These are phyloP conservation scores for Calocera viscosa DNA, from an alignment of 768 basidiomycete species.

Conservation along the genomic window DNA sequence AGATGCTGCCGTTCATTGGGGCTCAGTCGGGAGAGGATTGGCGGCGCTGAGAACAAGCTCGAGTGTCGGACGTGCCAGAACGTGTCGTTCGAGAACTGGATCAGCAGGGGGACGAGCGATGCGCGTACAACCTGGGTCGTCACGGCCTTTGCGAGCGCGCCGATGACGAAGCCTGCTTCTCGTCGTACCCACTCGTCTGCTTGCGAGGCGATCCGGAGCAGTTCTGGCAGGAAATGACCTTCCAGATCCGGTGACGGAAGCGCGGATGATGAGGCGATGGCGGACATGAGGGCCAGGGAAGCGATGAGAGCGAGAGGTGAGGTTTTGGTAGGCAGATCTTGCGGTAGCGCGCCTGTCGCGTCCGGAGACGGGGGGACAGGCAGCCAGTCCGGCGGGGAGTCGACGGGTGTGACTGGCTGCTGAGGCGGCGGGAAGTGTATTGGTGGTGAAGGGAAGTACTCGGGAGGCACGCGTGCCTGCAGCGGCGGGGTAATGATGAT, in stretches of 20 bases:
- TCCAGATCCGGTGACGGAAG: conserved; percentile 9
- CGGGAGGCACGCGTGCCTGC: background rate
- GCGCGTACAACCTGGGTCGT: conserved; percentile 56
- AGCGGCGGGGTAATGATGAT: background rate
- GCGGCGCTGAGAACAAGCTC: conserved; percentile 72
- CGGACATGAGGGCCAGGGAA: conserved; percentile 12
- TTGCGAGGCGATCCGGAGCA: conserved; percentile 20
- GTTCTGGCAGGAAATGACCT: conserved; percentile 19
- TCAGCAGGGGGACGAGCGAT: conserved; percentile 65
- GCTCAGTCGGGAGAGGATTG: conserved; percentile 55
- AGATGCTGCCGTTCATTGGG: conserved; percentile 45
- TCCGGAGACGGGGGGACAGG: background rate
- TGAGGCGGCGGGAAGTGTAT: background rate
- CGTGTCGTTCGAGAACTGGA: conserved; percentile 51
- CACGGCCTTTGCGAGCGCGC: conserved; percentile 76
- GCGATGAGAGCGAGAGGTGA: background rate
- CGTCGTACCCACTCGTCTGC: conserved; percentile 56
- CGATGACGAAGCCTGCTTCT: conserved; percentile 79
- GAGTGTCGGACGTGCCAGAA: conserved; percentile 80
- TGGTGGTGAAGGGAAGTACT: conserved; percentile 9
- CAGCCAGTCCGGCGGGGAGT: background rate
- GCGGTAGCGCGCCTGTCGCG: background rate
- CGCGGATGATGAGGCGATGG: conserved; percentile 17
- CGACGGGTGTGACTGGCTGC: background rate
- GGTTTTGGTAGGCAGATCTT: conserved; percentile 15